phyloP scores from a whole-genome alignment of 2,329 filamentous ascomycete species.

The Hypoxylon sp. region DNA sequence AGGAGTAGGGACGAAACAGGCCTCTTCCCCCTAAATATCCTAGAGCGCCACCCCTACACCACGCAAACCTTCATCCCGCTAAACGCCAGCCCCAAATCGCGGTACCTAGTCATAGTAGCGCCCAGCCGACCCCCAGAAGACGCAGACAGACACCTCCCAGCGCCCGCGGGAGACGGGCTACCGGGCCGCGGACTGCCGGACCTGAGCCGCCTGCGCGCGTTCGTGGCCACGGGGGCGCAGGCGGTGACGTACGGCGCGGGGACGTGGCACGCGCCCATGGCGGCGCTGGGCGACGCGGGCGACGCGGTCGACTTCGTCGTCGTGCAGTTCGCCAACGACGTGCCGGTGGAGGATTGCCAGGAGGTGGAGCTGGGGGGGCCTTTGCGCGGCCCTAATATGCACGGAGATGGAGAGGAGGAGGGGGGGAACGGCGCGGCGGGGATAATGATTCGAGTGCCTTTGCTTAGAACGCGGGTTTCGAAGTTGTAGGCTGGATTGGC shows the following conservation, averaged over 20 bases:
- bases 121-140: slow-evolving; percentile 69
- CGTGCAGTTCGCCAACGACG: slow-evolving; percentile 87
- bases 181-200: slow-evolving; percentile 78
- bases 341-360: slow-evolving; percentile 88
- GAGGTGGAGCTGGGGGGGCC: slow-evolving; percentile 65
- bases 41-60: slow-evolving; percentile 94
- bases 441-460: slow-evolving; percentile 46
- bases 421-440: slow-evolving; percentile 20
- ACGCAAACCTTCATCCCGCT: slow-evolving; percentile 93
- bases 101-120: slow-evolving; percentile 90
- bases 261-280: slow-evolving; percentile 98
- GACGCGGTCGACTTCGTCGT: slow-evolving; percentile 86
- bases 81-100: slow-evolving; percentile 58
- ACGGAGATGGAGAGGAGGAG: slow-evolving; percentile 53
- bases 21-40: slow-evolving; percentile 75
- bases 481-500: slow-evolving; percentile 30
- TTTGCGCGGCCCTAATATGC: too few relatives aligned
- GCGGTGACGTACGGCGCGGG: slow-evolving; percentile 92
- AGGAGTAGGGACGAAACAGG: slow-evolving; percentile 34
- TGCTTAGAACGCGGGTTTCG: slow-evolving; percentile 7
- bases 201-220: slow-evolving; percentile 76
- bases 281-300: slow-evolving; percentile 74
- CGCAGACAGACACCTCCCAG: slow-evolving; percentile 56
- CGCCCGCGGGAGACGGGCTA: slow-evolving; percentile 54
- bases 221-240: slow-evolving; percentile 80